These are phyloP conservation scores for Coelastrella sp. DNA, from an alignment of 139 green algal genomes.

Conservation along the genomic window DNA sequence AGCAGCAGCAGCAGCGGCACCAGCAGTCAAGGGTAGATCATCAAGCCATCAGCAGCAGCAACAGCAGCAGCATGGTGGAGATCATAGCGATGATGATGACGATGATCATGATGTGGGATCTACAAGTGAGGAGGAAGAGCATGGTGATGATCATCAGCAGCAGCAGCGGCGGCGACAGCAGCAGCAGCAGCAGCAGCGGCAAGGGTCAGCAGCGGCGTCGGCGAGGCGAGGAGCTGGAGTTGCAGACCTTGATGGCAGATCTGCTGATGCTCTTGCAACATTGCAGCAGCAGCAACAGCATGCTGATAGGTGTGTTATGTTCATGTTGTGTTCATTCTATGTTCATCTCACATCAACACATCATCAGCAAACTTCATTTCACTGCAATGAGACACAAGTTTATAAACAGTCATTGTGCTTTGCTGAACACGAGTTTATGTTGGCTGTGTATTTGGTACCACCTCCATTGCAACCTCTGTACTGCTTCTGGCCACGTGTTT, in stretches of 20 bases:
- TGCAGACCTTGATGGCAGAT: background rate
- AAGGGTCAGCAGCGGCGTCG: background rate
- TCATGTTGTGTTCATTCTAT: background rate
- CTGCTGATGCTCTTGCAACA: slow-evolving; percentile 13
- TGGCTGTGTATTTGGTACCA: too few species aligned
- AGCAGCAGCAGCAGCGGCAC: slow-evolving; percentile 16
- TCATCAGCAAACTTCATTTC: background rate
- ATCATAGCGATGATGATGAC: background rate
- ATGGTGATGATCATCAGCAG: background rate
- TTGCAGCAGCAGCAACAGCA: slow-evolving; percentile 49
- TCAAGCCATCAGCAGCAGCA: slow-evolving; percentile 12
- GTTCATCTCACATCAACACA: too few species aligned
- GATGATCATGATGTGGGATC: background rate
- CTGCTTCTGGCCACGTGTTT: too few species aligned
- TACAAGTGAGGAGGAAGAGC: background rate
- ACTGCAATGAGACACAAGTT: background rate
- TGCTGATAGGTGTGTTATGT: slow-evolving; percentile 37
- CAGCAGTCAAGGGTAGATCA: background rate
- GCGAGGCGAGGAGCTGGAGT: background rate
- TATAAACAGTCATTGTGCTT: too few species aligned
- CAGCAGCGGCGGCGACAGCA: slow-evolving; percentile 25
- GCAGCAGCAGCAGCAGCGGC: slow-evolving; percentile 1
- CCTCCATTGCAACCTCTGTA: too few species aligned
- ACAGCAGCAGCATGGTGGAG: background rate
- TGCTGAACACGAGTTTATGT: too few species aligned